Conservation (phyloP, 495 filamentous ascomycete species). For the Penicillium salamii region DNA sequence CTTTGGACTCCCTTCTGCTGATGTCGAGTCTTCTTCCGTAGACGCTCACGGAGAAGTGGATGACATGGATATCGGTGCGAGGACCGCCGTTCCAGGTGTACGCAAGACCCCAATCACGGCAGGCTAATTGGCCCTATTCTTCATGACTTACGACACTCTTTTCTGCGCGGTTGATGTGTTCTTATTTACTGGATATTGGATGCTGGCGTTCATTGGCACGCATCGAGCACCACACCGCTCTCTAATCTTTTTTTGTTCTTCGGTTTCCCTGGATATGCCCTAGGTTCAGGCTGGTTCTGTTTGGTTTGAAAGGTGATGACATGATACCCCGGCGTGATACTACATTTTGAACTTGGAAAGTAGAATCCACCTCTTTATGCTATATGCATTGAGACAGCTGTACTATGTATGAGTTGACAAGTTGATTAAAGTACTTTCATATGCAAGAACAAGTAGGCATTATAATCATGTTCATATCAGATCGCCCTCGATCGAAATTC, state of each 20-base stretch:
- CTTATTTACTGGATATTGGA: slow-evolving; percentile 5
- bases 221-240: slow-evolving; percentile 4
- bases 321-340: slow-evolving; percentile 28
- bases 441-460: too few species aligned
- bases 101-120: slow-evolving; percentile 24
- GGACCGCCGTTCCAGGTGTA: slow-evolving; percentile 21
- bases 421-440: too few species aligned
- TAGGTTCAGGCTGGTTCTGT: slow-evolving; percentile 19
- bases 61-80: slow-evolving; percentile 15
- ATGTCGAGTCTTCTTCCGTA: slow-evolving; percentile 23
- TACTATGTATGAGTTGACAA: background rate
- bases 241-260: slow-evolving; percentile 4
- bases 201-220: slow-evolving; percentile 17
- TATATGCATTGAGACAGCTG: too few species aligned
- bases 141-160: slow-evolving; percentile 19
- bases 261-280: slow-evolving; percentile 2
- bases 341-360: slow-evolving; percentile 7
- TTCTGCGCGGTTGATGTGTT: slow-evolving; percentile 1
- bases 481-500: too few species aligned
- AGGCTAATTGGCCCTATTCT: slow-evolving; percentile 1
- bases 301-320: slow-evolving; percentile 20
- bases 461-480: too few species aligned
- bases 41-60: slow-evolving; percentile 20
- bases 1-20: slow-evolving; percentile 30
- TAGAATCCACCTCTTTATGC: slow-evolving; percentile 5